Conservation (phyloP, 164 flowering plant species). For the Chimonanthus praecox region DNA sequence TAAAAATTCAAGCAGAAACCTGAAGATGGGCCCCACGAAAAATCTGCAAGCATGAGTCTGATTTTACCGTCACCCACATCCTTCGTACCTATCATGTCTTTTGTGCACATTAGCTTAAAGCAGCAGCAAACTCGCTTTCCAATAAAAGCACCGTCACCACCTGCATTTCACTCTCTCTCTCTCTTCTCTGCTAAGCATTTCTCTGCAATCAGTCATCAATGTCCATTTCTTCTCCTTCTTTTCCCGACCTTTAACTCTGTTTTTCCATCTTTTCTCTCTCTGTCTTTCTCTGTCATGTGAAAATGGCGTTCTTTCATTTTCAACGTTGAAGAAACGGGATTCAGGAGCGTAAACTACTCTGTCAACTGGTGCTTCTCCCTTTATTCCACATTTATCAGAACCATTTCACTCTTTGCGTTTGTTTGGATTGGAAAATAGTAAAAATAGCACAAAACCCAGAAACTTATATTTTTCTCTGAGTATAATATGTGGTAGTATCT, state of each 20-base stretch:
- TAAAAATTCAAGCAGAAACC: too few species aligned
- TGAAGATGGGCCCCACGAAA: too few species aligned
- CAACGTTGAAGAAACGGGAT: not conserved
- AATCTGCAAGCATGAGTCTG: too few species aligned
- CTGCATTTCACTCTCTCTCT: not conserved
- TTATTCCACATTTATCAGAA: not conserved
- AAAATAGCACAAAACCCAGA: not conserved
- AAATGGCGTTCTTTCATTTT: not conserved
- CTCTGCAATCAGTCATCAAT: not conserved
- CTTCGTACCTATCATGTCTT: not conserved
- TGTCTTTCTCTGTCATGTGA: not conserved
- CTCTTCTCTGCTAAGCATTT: not conserved
- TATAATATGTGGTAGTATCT: too few species aligned
- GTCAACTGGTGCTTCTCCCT: not conserved
- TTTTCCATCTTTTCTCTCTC: too few species aligned
- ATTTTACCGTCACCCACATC: too few species aligned
- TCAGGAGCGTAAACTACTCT: not conserved
- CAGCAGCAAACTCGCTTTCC: conserved; percentile 1
- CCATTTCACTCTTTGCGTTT: not conserved
- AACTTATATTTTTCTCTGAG: too few species aligned
- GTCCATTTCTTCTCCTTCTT: not conserved
- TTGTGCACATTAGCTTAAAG: not conserved
- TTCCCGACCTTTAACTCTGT: too few species aligned
- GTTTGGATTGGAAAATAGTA: not conserved
- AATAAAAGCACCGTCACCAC: not conserved